These are phyloP conservation scores for bread wheat (Triticum aestivum) DNA, from an alignment of 176 grass and related monocot species.

Conservation along the genomic window DNA sequence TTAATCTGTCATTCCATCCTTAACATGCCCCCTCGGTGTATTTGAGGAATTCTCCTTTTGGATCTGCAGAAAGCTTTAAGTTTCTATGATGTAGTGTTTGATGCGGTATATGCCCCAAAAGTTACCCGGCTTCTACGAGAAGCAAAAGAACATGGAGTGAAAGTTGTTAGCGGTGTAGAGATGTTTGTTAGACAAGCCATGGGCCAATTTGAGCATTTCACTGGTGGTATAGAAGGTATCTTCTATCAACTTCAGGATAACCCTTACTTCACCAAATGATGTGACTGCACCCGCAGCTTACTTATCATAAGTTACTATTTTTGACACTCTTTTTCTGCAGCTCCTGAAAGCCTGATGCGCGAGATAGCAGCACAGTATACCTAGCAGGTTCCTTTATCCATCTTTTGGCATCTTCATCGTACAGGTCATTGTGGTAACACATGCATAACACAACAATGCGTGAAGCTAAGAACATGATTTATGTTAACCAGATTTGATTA, in stretches of 20 bases:
- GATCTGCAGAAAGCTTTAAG: slow-evolving; percentile 69
- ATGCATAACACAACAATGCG: neutral
- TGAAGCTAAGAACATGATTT: neutral
- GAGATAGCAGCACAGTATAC: slow-evolving; percentile 75
- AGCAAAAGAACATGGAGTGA: slow-evolving; percentile 69
- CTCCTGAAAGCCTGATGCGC: slow-evolving; percentile 79
- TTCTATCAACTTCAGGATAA: slow-evolving; percentile 13
- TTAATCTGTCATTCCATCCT: slow-evolving; percentile 3
- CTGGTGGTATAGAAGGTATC: slow-evolving; percentile 70
- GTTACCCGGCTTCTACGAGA: slow-evolving; percentile 88
- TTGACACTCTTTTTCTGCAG: slow-evolving; percentile 46
- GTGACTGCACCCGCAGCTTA: neutral
- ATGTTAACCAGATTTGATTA: neutral
- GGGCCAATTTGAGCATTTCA: slow-evolving; percentile 91
- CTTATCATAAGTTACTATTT: slow-evolving; percentile 24
- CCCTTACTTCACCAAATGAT: neutral
- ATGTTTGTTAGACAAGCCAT: slow-evolving; percentile 96
- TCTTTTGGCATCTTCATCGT: slow-evolving; percentile 15
- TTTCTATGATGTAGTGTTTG: slow-evolving; percentile 81
- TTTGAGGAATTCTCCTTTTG: slow-evolving; percentile 27
- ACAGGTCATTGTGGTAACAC: neutral
- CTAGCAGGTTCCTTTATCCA: slow-evolving; percentile 47
- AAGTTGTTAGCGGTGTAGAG: slow-evolving; percentile 89
- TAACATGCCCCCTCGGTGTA: neutral
- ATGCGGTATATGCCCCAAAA: slow-evolving; percentile 91